These are phyloP conservation scores for Sindora glabra DNA, from an alignment of 306 rosid species.

Conservation along the genomic window DNA sequence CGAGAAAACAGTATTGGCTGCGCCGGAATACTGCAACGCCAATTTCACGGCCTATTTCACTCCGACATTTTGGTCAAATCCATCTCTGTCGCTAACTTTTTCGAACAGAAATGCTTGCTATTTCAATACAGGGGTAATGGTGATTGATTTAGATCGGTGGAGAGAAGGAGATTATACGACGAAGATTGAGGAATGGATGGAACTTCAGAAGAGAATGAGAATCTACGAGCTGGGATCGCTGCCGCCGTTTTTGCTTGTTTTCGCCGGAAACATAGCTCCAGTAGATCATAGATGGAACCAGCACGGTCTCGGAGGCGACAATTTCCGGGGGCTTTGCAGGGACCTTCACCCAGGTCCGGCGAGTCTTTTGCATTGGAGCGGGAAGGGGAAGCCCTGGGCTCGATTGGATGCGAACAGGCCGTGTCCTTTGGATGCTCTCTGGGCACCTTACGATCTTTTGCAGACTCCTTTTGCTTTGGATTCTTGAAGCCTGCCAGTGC, in stretches of 20 bases:
- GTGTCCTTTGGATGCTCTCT: slow-evolving; percentile 81
- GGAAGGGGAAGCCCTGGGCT: slow-evolving; percentile 93
- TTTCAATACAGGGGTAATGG: slow-evolving; percentile 94
- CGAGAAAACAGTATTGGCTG: slow-evolving; percentile 40
- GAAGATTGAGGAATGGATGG: slow-evolving; percentile 89
- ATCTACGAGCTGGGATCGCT: slow-evolving; percentile 76
- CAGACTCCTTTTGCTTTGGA: slow-evolving; percentile 70
- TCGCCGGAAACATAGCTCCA: slow-evolving; percentile 61
- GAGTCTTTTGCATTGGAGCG: slow-evolving; percentile 92
- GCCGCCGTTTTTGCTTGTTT: slow-evolving; percentile 74
- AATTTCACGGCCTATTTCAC: slow-evolving; percentile 78
- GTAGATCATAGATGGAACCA: slow-evolving; percentile 92
- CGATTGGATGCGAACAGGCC: slow-evolving; percentile 79
- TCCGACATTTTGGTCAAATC: slow-evolving; percentile 68
- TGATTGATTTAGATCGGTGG: slow-evolving; percentile 73
- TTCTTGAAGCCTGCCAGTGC: slow-evolving; percentile 29
- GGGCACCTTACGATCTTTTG: slow-evolving; percentile 88
- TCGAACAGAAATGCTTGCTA: slow-evolving; percentile 54
- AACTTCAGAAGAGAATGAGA: slow-evolving; percentile 67
- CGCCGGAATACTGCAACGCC: slow-evolving; percentile 90
- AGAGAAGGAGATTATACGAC: slow-evolving; percentile 48
- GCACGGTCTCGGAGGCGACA: slow-evolving; percentile 83
- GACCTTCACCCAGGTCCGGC: slow-evolving; percentile 85
- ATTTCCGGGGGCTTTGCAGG: slow-evolving; percentile 67
- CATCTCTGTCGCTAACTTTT: slow-evolving; percentile 57